phyloP scores from a whole-genome alignment of 1,139 yeast species.

The Debaryomycetaceae sp. region DNA sequence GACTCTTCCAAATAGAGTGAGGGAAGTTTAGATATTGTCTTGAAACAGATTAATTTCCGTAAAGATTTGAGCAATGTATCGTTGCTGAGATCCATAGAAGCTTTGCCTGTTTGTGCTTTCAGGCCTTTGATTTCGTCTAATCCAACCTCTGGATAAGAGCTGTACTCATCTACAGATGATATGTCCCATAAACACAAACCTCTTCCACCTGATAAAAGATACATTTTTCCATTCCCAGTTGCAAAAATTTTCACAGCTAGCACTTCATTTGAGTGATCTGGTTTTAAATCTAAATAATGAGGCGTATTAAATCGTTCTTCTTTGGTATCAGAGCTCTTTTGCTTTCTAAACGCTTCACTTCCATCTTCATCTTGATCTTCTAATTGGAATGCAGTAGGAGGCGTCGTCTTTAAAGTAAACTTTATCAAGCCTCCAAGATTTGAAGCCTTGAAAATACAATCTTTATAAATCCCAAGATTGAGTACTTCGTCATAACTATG shows the following conservation, averaged over 20 bases:
- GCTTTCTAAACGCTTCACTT: slow-evolving; percentile 7
- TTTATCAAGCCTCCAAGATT: slow-evolving; percentile 53
- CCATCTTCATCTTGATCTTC: slow-evolving; percentile 9
- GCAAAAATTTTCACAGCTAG: slow-evolving; percentile 28
- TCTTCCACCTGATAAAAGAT: slow-evolving; percentile 39
- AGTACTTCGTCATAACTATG: slow-evolving; percentile 28
- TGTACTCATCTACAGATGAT: slow-evolving; percentile 16
- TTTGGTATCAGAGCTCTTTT: slow-evolving; percentile 14
- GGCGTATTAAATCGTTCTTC: slow-evolving; percentile 12
- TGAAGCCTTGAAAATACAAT: slow-evolving; percentile 55
- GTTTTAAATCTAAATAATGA: slow-evolving; percentile 9
- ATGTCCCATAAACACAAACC: slow-evolving; percentile 38
- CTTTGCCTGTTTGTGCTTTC: background rate
- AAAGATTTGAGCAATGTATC: slow-evolving; percentile 65
- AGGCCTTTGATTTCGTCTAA: background rate
- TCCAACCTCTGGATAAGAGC: background rate
- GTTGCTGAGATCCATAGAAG: slow-evolving; percentile 26
- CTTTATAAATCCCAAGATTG: slow-evolving; percentile 45
- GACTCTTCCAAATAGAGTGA: slow-evolving; percentile 70
- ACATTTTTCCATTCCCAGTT: slow-evolving; percentile 17
- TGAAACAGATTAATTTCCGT: slow-evolving; percentile 59
- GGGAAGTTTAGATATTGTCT: slow-evolving; percentile 75
- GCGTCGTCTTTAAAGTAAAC: slow-evolving; percentile 35
- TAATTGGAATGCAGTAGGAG: slow-evolving; percentile 1
- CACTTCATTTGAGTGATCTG: slow-evolving; percentile 14